Evolutionary conservation across 352 stramenopile species (phyloP), one percentile per base, ranked within the genome.

Genomic region (Globisporangium iwayamae): DNA sequence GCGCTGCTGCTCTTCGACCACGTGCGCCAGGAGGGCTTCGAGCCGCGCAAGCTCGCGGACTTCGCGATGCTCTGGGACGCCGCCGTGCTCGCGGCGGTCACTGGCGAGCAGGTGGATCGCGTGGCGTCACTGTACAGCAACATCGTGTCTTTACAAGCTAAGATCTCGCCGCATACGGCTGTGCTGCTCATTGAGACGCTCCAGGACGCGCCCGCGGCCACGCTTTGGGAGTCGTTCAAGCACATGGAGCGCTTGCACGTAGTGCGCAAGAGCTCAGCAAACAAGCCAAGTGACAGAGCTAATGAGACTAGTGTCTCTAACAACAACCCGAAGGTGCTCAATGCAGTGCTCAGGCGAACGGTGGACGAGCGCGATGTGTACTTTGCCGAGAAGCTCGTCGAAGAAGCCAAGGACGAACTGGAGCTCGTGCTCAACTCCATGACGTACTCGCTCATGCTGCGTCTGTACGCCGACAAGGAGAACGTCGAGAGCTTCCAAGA

Each of bases 1-100:
- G 75, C 83, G 41, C 61, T 92, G 53, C 74, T 92, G 76, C 64
- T 92, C 25, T 90, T 92, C 62, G 81, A 90, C 53, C 83, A 92
- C 54, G 60, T 90, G 13, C 80, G 76, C 43, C 75, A 78, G 4
- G 75, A 83, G 52, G 75, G 63, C 16, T 84, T 92, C 57, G 63
- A 72, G 28, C 50, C 55, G 9, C 62, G 71, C 9, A 68, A 70
- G 41, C 66, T 84, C 32, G 66, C 69, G n/a, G 63, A 63, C 13
- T 79, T 69, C 36, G 72, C 81, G 39, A 83, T 85, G 62, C 22
- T 86, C n/a, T 90, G 81, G 83, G 83, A 92, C 60, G 78, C 76
- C 3, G 83, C 78, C 11, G 68, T 90, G 20, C 43, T 85, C 43
- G 83, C 83, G 2, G 81, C 79, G 7, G 72, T 75, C 41, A 56